Percentiles rank a stretch among this genome's conserved stretches.
Conservation (phyloP, 768 basidiomycete species). For the Lentinula lateritia region DNA sequence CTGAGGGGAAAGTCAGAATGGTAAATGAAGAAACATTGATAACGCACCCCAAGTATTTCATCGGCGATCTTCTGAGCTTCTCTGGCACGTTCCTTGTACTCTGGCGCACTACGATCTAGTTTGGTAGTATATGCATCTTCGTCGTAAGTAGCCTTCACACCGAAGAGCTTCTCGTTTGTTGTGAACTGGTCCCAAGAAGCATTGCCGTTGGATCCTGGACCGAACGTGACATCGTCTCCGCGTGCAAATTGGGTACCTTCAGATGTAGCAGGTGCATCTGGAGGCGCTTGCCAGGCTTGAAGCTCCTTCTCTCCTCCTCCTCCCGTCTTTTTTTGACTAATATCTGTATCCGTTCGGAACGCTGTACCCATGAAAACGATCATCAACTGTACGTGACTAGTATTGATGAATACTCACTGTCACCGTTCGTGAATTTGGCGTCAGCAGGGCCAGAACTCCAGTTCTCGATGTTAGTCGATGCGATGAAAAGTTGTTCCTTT, state of each 20-base stretch:
- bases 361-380: constrained; percentile 32
- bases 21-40: constrained; percentile 1
- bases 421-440: constrained; percentile 61
- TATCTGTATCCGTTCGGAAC: constrained; percentile 81
- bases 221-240: constrained; percentile 71
- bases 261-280: constrained; percentile 23
- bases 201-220: constrained; percentile 37
- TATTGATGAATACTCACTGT: constrained; percentile 44
- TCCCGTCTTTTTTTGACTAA: constrained; percentile 45
- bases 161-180: constrained; percentile 89
- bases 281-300: constrained; percentile 66
- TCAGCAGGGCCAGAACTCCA: constrained; percentile 76
- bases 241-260: constrained; percentile 19
- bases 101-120: constrained; percentile 76
- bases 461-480: constrained; percentile 64
- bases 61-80: constrained; percentile 85
- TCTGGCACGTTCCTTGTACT: constrained; percentile 85
- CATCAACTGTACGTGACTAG: neutral
- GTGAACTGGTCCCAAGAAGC: constrained; percentile 88
- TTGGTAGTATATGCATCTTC: constrained; percentile 95
- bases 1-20: constrained; percentile 30
- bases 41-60: constrained; percentile 81
- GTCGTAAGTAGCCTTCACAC: constrained; percentile 85
- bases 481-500: constrained; percentile 65
- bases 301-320: constrained; percentile 61